phyloP scores from a whole-genome alignment of 345 rosid species.

The Triadica sebifera region DNA sequence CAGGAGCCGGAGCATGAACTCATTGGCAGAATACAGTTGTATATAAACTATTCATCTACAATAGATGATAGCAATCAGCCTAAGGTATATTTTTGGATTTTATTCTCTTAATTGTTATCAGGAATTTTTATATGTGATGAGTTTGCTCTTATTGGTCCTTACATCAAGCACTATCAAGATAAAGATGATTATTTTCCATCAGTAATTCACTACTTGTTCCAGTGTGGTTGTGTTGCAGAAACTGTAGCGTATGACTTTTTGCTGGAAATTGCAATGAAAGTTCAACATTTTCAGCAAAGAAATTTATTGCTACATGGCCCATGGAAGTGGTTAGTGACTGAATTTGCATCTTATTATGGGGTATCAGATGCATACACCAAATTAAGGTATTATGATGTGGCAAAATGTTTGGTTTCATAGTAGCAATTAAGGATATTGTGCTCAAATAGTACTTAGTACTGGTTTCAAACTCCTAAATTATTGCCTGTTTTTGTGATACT shows the following conservation, averaged over 20 bases:
- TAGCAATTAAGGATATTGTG: background rate
- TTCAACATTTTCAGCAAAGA: constrained; percentile 26
- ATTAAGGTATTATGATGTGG: constrained; percentile 21
- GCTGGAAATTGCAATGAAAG: constrained; percentile 31
- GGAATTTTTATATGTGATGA: background rate
- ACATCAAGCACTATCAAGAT: background rate
- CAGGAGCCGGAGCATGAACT: constrained; percentile 29
- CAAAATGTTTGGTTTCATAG: background rate
- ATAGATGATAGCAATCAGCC: constrained; percentile 33
- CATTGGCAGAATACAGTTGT: constrained; percentile 27
- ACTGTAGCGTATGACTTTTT: constrained; percentile 33
- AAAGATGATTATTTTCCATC: background rate
- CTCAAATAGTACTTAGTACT: too few relatives aligned
- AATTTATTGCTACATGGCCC: constrained; percentile 25
- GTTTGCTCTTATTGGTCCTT: background rate
- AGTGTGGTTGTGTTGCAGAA: constrained; percentile 34
- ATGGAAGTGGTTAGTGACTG: constrained; percentile 34
- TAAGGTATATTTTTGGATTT: constrained; percentile 5
- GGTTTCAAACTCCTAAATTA: background rate
- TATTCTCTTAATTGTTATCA: background rate
- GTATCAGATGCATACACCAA: constrained; percentile 28
- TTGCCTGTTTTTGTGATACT: background rate
- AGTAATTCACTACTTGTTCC: background rate
- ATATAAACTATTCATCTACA: constrained; percentile 24
- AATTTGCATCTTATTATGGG: constrained; percentile 32